These are phyloP conservation scores for Geoglossum cookeanum DNA, from an alignment of 2,329 filamentous ascomycete species.

Conservation along the genomic window DNA sequence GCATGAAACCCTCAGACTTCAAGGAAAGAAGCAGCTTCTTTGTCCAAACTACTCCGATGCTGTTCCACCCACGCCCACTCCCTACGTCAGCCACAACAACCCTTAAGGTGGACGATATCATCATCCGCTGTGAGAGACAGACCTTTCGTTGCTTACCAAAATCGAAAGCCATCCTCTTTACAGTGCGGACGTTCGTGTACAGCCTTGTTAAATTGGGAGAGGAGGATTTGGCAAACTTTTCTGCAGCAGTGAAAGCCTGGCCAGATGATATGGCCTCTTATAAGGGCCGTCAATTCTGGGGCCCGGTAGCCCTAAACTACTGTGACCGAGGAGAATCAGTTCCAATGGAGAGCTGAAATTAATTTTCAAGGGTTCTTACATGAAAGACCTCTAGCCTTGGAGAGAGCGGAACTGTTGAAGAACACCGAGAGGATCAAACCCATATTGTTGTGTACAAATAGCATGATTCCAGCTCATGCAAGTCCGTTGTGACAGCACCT, in stretches of 20 bases:
- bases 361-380: no score
- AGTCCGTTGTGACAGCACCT: no score
- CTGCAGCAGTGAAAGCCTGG: not conserved
- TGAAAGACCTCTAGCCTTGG: no score
- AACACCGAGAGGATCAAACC: no score
- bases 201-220: not conserved
- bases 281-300: not conserved
- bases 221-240: conserved; percentile 3
- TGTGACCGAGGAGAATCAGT: no score
- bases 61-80: conserved; percentile 1
- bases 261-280: not conserved
- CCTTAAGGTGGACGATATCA: not conserved
- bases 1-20: not conserved
- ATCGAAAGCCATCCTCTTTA: not conserved
- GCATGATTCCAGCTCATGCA: no score
- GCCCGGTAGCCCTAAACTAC: conserved; percentile 4
- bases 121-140: conserved; percentile 1
- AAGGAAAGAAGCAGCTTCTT: conserved; percentile 2
- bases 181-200: not conserved
- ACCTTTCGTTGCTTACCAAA: not conserved
- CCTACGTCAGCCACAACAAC: not conserved
- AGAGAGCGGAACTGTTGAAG: no score
- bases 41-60: not conserved
- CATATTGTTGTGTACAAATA: no score
- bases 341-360: no score